Base-by-base conservation (phyloP, 2,329 filamentous ascomycete genomes). In the Lecanicillium sp. region DNA sequence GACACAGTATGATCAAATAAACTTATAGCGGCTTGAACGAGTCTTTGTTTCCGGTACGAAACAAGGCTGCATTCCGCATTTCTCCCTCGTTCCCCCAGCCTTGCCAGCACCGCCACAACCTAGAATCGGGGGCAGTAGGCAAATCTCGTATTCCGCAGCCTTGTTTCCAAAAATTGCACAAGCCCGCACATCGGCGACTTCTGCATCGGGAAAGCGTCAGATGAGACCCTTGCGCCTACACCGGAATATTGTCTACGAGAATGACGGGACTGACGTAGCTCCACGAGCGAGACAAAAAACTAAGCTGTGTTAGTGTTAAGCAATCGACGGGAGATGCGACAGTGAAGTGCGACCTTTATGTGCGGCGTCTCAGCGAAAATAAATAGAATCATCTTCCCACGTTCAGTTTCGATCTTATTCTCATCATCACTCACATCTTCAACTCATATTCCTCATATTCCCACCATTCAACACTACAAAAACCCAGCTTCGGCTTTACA, bases 141-240 rank as follows among this genome's bases (percentile, higher is more conserved):
- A 12, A 11, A 44, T 38, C 19, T 45, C 43, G 43, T 38, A 45
- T 45, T n/a, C n/a, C n/a, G n/a, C n/a, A n/a, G n/a, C n/a, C n/a
- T n/a, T n/a, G n/a, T n/a, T n/a, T n/a, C 24, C 26, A 29, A 30
- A 26, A 37, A 27, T 29, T 27, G 20, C n/a, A n/a, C n/a, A n/a
- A n/a, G n/a, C n/a, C n/a, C n/a, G n/a, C n/a, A 4, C 32, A 14
- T 26, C 11, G 42, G 30, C 12, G 32, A 20, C 32, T 45, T 29
- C 17, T 9, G 12, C 12, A 26, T 11, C 5, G 5, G 9, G 19
- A 14, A 27, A 29, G 23, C 5, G 29, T 15, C 24, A n/a, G 23
- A 15, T 12, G 17, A 29, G 23, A 27, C 30, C 41, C 42, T 14
- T 44, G 30, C 21, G 30, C 11, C n/a, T n/a, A n/a, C n/a, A n/a